phyloP scores from a whole-genome alignment of 306 rosid species.

The Comarum palustre region DNA sequence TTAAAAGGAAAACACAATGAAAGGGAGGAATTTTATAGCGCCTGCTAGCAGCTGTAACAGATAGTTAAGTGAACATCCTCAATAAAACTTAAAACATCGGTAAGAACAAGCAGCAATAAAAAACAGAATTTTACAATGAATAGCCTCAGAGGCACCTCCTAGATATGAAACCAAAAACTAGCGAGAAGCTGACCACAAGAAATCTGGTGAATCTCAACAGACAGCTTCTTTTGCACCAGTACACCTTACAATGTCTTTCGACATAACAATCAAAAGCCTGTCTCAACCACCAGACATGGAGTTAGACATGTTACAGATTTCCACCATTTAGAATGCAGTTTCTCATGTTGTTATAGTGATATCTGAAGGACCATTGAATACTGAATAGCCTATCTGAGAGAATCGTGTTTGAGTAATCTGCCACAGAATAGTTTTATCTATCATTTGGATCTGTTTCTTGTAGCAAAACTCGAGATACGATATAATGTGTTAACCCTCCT shows the following conservation, averaged over 20 bases:
- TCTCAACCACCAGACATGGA: neutral
- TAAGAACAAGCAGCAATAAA: neutral
- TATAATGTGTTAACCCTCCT: slow-evolving; percentile 43
- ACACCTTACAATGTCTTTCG: neutral
- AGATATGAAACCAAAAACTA: slow-evolving; percentile 2
- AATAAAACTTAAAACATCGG: neutral
- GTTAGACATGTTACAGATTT: neutral
- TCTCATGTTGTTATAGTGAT: neutral
- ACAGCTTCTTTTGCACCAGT: neutral
- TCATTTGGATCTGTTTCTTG: slow-evolving; percentile 19
- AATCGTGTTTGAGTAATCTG: slow-evolving; percentile 5
- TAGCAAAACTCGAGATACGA: slow-evolving; percentile 19
- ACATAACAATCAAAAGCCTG: neutral
- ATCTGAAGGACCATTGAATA: slow-evolving; percentile 15
- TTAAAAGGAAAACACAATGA: neutral
- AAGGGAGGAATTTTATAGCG: neutral
- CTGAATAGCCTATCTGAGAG: slow-evolving; percentile 8
- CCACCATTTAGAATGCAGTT: neutral
- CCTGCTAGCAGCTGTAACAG: neutral
- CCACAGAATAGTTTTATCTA: neutral
- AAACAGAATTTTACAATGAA: slow-evolving; percentile 9
- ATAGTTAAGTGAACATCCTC: neutral
- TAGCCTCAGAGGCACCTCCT: slow-evolving; percentile 1
- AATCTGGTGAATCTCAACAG: neutral
- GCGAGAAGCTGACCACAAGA: neutral